phyloP scores from a whole-genome alignment of 2,329 filamentous ascomycete genomes.

The Trichocomaceae sp. region DNA sequence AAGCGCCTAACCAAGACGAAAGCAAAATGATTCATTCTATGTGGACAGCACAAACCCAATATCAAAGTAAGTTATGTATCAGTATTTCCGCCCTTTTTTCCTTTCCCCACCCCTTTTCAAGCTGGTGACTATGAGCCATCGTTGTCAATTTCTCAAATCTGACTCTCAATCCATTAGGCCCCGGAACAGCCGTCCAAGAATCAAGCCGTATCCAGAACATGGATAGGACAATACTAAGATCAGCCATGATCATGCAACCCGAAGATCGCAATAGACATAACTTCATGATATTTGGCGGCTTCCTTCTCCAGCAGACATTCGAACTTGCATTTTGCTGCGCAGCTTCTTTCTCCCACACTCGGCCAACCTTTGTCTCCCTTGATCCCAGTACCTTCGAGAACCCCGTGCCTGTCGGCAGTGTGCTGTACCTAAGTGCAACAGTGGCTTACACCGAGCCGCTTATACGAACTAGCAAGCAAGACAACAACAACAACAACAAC shows the following conservation, averaged over 20 bases:
- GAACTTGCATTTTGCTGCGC: slow-evolving; percentile 71
- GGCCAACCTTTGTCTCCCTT: slow-evolving; percentile 65
- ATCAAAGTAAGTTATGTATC: slow-evolving; percentile 42
- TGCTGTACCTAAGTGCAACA: slow-evolving; percentile 65
- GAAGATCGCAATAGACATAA: slow-evolving; percentile 64
- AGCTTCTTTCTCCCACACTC: slow-evolving; percentile 61
- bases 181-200: slow-evolving; percentile 48
- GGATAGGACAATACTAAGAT: slow-evolving; percentile 56
- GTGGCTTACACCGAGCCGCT: slow-evolving; percentile 62
- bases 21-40: slow-evolving; percentile 66
- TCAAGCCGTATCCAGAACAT: slow-evolving; percentile 57
- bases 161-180: slow-evolving; percentile 36
- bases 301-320: slow-evolving; percentile 66
- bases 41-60: slow-evolving; percentile 63
- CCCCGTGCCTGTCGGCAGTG: slow-evolving; percentile 66
- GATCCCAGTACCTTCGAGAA: slow-evolving; percentile 70
- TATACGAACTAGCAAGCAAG: slow-evolving; percentile 32
- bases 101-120: background rate
- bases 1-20: slow-evolving; percentile 64
- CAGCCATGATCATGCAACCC: slow-evolving; percentile 69
- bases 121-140: background rate
- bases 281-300: slow-evolving; percentile 74
- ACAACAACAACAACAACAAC: slow-evolving; percentile 25
- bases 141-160: background rate
- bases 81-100: background rate